Conservation (phyloP, 2,329 filamentous ascomycete species). For the Fusarium vanettenii region DNA sequence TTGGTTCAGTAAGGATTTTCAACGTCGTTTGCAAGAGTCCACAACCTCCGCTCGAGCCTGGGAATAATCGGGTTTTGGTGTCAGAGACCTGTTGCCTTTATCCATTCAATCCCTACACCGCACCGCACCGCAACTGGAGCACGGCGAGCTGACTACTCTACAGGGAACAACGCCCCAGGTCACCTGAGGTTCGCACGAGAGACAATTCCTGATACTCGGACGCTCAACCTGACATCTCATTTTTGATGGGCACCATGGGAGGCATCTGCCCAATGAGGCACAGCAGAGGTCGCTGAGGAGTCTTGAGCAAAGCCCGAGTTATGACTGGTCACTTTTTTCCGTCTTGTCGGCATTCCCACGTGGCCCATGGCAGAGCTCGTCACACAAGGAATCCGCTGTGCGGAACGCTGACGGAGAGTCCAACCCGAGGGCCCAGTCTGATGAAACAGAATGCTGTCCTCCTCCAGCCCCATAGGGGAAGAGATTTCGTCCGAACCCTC, state of each 20-base stretch:
- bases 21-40: background rate
- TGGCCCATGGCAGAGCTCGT: slow-evolving; percentile 38
- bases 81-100: background rate
- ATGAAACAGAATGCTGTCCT: slow-evolving; percentile 11
- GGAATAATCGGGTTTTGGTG: slow-evolving; percentile 39
- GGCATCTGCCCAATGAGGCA: slow-evolving; percentile 10
- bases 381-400: slow-evolving; percentile 25
- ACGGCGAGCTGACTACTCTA: background rate
- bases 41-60: slow-evolving; percentile 6
- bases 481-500: background rate
- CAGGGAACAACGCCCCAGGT: slow-evolving; percentile 10
- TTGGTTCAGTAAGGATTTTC: background rate
- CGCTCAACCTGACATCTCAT: slow-evolving; percentile 20
- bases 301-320: background rate
- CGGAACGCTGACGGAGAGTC: slow-evolving; percentile 26
- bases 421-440: slow-evolving; percentile 11
- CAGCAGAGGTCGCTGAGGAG: slow-evolving; percentile 1
- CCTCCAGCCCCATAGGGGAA: background rate
- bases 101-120: slow-evolving; percentile 27
- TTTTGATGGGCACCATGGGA: slow-evolving; percentile 6
- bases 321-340: slow-evolving; percentile 41
- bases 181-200: slow-evolving; percentile 23
- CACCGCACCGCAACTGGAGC: slow-evolving; percentile 30
- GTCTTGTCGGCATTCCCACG: slow-evolving; percentile 40
- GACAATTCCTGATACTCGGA: background rate